A percentile compares a stretch with the other conserved stretches of the same genome.
phyloP scores from a whole-genome alignment of 495 filamentous ascomycete genomes.

The Oidiodendron maius region DNA sequence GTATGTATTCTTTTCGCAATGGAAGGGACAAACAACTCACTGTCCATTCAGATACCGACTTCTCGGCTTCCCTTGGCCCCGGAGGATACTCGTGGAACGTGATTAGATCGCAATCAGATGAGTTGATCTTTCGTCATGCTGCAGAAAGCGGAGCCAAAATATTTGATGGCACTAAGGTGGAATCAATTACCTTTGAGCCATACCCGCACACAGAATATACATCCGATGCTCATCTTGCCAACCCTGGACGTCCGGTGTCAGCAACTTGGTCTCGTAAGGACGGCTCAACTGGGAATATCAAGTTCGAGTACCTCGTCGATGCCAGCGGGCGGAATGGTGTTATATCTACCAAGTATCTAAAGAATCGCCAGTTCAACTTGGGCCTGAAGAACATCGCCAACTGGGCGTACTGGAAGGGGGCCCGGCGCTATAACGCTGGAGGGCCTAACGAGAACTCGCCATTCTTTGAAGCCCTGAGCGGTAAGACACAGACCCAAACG shows the following conservation, averaged over 20 bases:
- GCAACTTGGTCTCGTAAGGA: conserved; percentile 39
- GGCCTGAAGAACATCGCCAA: conserved; percentile 37
- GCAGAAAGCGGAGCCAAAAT: conserved; percentile 35
- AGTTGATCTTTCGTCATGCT: conserved; percentile 46
- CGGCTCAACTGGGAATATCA: conserved; percentile 30
- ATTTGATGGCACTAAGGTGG: conserved; percentile 41
- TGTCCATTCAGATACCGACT: conserved; percentile 36
- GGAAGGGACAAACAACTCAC: neutral
- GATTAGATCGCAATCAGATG: conserved; percentile 45
- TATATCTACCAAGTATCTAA: conserved; percentile 36
- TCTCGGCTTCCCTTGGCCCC: conserved; percentile 36
- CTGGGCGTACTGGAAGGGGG: conserved; percentile 39
- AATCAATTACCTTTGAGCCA: conserved; percentile 29
- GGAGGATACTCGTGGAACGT: conserved; percentile 45
- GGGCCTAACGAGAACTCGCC: conserved; percentile 27
- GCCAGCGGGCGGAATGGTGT: conserved; percentile 36
- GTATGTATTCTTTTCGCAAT: conserved; percentile 14
- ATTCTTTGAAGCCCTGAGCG: conserved; percentile 34
- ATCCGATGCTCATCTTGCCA: conserved; percentile 7
- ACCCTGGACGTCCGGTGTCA: conserved; percentile 38
- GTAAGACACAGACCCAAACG: conserved; percentile 20
- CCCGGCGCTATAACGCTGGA: conserved; percentile 22
- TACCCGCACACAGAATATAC: neutral
- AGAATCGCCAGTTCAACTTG: conserved; percentile 35
- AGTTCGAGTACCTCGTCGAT: conserved; percentile 40